Evolutionary conservation across 2,329 filamentous ascomycete species (phyloP).

Genomic region (Bipolaris zeicola): DNA sequence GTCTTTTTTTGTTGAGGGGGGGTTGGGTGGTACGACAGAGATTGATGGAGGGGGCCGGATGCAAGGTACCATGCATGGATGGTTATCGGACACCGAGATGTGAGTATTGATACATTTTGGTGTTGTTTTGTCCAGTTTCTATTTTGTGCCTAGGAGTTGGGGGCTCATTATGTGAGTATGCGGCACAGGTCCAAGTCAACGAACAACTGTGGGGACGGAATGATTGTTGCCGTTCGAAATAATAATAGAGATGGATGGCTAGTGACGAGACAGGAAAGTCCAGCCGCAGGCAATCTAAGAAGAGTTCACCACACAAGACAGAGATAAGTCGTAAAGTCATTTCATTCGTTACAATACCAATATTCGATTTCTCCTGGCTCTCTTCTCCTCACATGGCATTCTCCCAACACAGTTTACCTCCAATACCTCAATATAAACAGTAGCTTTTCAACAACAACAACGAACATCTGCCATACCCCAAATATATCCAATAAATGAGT

Average conservation of each 20-base stretch:
- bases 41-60: neutral
- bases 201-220: neutral
- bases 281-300: neutral
- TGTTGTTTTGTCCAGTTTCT: neutral
- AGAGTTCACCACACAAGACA: neutral
- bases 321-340: slow-evolving; percentile 3
- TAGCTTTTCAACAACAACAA: slow-evolving; percentile 13
- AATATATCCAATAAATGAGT: slow-evolving; percentile 9
- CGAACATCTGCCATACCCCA: slow-evolving; percentile 5
- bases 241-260: too few species aligned
- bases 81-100: slow-evolving; percentile 1
- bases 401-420: neutral
- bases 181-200: neutral
- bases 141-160: neutral
- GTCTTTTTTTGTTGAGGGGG: slow-evolving; percentile 4
- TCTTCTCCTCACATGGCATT: neutral
- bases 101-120: neutral
- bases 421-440: slow-evolving; percentile 7
- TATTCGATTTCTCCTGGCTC: neutral
- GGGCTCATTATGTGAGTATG: neutral
- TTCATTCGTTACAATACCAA: slow-evolving; percentile 16
- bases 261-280: neutral
- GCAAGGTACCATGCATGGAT: neutral
- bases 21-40: neutral
- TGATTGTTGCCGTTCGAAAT: neutral